A percentile compares a stretch with the other conserved stretches of the same genome.
Evolutionary conservation across 345 rosid species (phyloP).

Genomic region (Melaleuca alternifolia): DNA sequence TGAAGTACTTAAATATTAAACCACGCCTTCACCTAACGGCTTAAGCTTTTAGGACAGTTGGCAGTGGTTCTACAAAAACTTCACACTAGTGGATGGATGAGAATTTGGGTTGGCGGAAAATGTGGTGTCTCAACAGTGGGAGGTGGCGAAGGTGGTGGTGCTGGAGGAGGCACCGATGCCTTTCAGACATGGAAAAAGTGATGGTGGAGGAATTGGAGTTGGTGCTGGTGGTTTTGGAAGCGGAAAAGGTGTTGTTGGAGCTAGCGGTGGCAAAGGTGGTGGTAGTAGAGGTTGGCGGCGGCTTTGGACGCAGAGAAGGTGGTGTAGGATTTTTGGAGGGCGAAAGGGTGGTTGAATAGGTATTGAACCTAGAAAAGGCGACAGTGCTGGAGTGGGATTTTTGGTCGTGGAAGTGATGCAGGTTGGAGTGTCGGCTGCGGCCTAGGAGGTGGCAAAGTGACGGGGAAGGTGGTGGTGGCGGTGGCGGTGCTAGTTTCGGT

Average conservation of each 20-base stretch:
- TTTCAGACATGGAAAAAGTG: not conserved
- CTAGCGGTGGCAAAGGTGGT: not conserved
- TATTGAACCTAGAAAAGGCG: not conserved
- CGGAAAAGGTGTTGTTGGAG: not conserved
- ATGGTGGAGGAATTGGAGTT: not conserved
- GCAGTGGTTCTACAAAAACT: too few species aligned
- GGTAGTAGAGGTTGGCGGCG: not conserved
- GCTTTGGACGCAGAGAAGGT: not conserved
- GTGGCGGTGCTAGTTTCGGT: not conserved
- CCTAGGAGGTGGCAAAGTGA: not conserved
- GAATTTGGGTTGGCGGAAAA: not conserved
- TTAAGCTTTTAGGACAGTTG: too few species aligned
- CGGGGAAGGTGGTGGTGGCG: not conserved
- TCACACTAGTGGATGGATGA: not conserved
- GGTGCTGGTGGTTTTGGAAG: not conserved
- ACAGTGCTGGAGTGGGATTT: not conserved
- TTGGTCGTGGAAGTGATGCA: not conserved
- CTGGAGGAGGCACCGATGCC: not conserved
- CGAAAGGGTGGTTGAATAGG: not conserved
- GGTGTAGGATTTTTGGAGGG: not conserved
- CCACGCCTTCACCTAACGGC: too few species aligned
- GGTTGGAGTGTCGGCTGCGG: not conserved
- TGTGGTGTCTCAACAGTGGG: not conserved
- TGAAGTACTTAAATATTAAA: too few species aligned
- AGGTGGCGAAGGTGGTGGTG: not conserved